Conservation (phyloP, 1,284 basidiomycete species). For the Ceratobasidium sp. region DNA sequence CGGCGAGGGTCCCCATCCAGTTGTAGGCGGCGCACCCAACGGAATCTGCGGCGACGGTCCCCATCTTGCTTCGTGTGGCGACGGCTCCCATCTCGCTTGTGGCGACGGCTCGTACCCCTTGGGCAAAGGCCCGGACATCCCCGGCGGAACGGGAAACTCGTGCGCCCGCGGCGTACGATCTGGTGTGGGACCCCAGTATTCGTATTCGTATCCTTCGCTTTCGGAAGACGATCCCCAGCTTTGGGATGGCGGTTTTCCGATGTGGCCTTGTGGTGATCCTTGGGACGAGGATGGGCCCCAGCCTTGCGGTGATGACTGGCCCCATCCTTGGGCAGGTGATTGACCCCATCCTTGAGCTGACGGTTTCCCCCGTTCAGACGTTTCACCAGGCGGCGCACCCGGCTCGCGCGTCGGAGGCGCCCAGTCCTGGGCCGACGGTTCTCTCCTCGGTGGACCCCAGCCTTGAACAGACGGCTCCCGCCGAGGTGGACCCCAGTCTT, state of each 20-base stretch:
- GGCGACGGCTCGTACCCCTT: not conserved
- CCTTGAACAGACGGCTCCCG: not conserved
- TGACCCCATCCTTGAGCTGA: not conserved
- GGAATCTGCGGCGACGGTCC: not conserved
- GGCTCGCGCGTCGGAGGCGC: not conserved
- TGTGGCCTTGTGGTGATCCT: no score
- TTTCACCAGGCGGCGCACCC: not conserved
- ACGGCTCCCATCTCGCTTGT: no score
- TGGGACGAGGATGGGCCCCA: not conserved
- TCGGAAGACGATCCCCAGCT: not conserved
- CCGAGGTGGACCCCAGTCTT: not conserved
- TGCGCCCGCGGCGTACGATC: not conserved
- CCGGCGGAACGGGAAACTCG: not conserved
- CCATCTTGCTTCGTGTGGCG: not conserved
- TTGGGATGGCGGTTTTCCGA: not conserved
- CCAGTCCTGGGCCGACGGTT: not conserved
- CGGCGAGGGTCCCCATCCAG: conserved; percentile 3
- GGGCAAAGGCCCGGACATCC: not conserved
- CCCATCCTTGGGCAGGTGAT: conserved; percentile 7
- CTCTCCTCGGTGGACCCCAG: not conserved
- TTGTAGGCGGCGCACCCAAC: not conserved
- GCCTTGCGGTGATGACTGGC: not conserved
- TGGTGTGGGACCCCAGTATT: not conserved
- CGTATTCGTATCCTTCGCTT: not conserved
- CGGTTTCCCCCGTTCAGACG: not conserved